Base-by-base conservation (phyloP, 768 basidiomycete species). In the Amanita exitialis region DNA sequence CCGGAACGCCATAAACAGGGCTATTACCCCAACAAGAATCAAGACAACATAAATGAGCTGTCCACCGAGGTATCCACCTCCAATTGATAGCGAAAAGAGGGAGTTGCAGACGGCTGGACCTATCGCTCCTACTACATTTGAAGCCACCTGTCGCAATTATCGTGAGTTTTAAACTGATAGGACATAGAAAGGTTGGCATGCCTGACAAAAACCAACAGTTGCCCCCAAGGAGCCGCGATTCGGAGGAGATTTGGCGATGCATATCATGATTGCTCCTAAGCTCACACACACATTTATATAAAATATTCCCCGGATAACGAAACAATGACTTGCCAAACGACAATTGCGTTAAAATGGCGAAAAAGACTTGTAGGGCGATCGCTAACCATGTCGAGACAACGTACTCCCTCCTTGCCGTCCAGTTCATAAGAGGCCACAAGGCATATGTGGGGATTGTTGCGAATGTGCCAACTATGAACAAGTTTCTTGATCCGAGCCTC, bases 61-160 rank as follows among this genome's bases (percentile, higher is more conserved):
- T 2, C 83, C 82, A 6, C 74, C 76, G 38, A 81, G 61, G 51
- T 76, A 70, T 34, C 73, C 61, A 47, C 69, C 66, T 34, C 75
- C 69, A 37, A 80, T 76, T 0, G 83, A 83, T 30, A 28, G 58
- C 25, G 86, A 81, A 66, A 82, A 88, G 45, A 84, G 69, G 27
- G 83, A 83, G 51, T 77, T 2, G 6, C 80, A 69, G 2, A 70
- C 57, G 12, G 76, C 75, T 2, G 81, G 82, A 13, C 83, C 25
- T 27, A 27, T 27, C 25, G 25, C 25, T 27, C 25, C 25, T 27
- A 27, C 25, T 6, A 27, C 25, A 27, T 27, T 27, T 84, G 57
- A 72, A 75, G 2, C 69, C 68, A 49, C 70, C 62, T 64, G 64
- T 66, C n/a, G 71, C 44, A 54, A 68, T 66, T 16, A 68, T 68